Evolutionary conservation across 805 yeast species (phyloP), one percentile per base, ranked within the genome.

Genomic region (Zygosaccharomyces lentus): DNA sequence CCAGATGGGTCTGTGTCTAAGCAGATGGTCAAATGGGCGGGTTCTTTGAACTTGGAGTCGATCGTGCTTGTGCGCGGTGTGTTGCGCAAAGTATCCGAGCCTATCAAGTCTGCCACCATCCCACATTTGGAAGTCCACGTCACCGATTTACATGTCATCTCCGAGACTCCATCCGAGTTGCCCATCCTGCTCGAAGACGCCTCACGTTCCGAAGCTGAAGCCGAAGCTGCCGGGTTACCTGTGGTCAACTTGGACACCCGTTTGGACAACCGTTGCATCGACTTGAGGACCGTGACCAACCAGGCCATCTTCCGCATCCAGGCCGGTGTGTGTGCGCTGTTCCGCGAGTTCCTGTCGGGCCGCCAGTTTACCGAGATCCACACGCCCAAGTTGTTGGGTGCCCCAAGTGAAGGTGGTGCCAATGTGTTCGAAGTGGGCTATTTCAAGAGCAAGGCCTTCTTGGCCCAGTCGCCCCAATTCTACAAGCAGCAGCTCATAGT

Each of bases 401-500:
- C 98, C 34, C 86, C 99, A 34, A 85, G 96, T 51, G 99, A 93
- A 75, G 96, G 98, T 70, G 99, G 99, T 56, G 80, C 98, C 48
- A 91, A 88, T 67, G 98, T 93, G 39, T 93, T 93, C 71, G 95
- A 89, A 70, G 85, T 93, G 49, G 75, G 85, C 36, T 93, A 93
- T 71, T 93, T 93, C 79, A 91, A 91, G 68, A 81, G 88, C 52
- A 82, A 84, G 51, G 98, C 98, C 6, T 93, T 78, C 69, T 73
- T 93, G 66, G 99, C 99, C 13, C 99, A 93, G 75, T 87, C 96
- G 34, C 99, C 99, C 41, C 99, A 93, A 75, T 78, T 93, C 57
- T 87, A 93, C 76, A 93, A 93, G 75, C 98, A 93, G 74, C 96
- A 91, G 77, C 80, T 91, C 68, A 93, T 93, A 71, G 96, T 97